Evolutionary conservation across 768 basidiomycete species (phyloP), one percentile per base, ranked within the genome.

Genomic region (Leucocoprinus sp.): DNA sequence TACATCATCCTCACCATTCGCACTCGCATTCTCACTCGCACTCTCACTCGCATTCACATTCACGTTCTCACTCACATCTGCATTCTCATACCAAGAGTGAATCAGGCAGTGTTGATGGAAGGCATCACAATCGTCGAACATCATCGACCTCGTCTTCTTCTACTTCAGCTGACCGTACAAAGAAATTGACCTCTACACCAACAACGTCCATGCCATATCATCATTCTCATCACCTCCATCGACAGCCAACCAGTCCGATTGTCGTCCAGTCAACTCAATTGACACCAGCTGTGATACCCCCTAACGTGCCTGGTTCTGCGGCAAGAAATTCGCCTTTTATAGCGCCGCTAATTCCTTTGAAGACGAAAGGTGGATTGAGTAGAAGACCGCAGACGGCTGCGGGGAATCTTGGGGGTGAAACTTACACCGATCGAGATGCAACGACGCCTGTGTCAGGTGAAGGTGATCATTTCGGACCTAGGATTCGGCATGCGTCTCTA

Each of bases 231-330:
- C n/a, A n/a, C n/a, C n/a, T n/a, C n/a, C 48, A 42, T 21, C 35
- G 43, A 31, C 11, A 21, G 6, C 39, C 43, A 18, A 23, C 50
- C 38, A 48, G 61, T 52, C 34, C 51, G 29, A 38, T 54, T 26
- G 72, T 92, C 33, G 62, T 86, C 6, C 74, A 64, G 14, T 74
- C 90, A 0, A 67, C 82, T 0, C 78, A 72, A 26, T 81, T 87
- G 73, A 64, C 80, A 8, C 82, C 80, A 3, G 84, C 80, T 2
- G 58, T 80, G 4, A 55, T 76, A n/a, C 79, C n/a, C n/a, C n/a
- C 82, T 2, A 55, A 64, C 8, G 62, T 71, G 8, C 63, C 73
- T 3, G 58, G 69, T 4, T 58, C 71, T 2, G 56, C 66, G 7
- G 33, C 45, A 29, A 65, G 71, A 38, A 56, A 74, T 3, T 77